Evolutionary conservation across 2,329 filamentous ascomycete species (phyloP), one percentile per base, ranked within the genome.

Genomic region (Talaromyces sp.): DNA sequence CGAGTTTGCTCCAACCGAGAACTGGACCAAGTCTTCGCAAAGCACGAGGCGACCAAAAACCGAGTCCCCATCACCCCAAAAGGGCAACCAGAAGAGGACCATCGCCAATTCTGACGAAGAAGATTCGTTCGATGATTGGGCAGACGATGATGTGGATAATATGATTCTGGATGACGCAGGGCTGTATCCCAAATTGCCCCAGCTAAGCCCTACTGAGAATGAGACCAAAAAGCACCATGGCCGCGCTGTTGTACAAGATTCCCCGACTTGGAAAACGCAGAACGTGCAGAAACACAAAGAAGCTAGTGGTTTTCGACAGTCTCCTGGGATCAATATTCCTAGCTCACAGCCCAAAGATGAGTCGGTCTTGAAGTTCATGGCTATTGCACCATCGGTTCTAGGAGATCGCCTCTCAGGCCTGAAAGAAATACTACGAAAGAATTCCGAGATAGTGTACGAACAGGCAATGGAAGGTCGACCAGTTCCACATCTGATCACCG

Each of bases 31-130:
- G 24, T 24, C 46, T n/a, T 47, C 45, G 10, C 58, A 55, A 13
- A 47, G 50, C 20, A 30, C 24, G 14, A 60, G 61, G 22, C 51
- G 50, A 17, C 39, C 39, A 22, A 48, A 47, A 19, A 30, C 24
- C 9, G 20, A 37, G n/a, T 51, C 50, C 16, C 35, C 54, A n/a
- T 45, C 47, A 5, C 40, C 48, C 27, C 56, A 50, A 8, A 27
- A 32, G n/a, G 52, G 40, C 20, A 55, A 41, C 8, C 43, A 36
- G 10, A 59, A 60, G 16, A 49, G 49, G 39, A 62, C 70, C 2
- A 67, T 74, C 51, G 64, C 64, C 9, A 71, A 73, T 47, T 74
- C 72, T 1, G 71, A 74, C 39, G 68, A 68, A 40, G 69, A 72
- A 29, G 65, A 65, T 41, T 36, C 61, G 32, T 67, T 68, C 20